Conservation (phyloP, 1,284 basidiomycete species). For the Pyrrhoderma noxium region DNA sequence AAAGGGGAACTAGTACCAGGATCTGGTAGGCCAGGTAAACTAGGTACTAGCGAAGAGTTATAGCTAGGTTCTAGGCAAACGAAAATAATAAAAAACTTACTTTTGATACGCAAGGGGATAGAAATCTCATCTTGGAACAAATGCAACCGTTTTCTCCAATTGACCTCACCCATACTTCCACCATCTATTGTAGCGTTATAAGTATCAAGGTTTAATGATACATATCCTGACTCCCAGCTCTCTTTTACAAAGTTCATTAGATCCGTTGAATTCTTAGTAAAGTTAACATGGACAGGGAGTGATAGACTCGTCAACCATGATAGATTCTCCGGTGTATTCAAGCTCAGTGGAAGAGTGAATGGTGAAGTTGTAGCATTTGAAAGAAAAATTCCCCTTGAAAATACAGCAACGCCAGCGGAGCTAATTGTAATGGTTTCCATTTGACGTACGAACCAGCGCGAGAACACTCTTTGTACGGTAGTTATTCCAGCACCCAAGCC, state of each 20-base stretch:
- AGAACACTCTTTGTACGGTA: constrained; percentile 51
- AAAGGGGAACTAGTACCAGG: constrained; percentile 45
- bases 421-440: constrained; percentile 51
- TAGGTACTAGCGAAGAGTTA: constrained; percentile 41
- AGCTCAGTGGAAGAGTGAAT: constrained; percentile 48
- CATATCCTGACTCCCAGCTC: constrained; percentile 50
- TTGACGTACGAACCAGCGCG: constrained; percentile 53
- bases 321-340: constrained; percentile 39
- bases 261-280: constrained; percentile 44
- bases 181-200: constrained; percentile 29
- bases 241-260: constrained; percentile 47
- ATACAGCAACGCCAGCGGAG: constrained; percentile 36
- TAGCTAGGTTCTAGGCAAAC: constrained; percentile 6
- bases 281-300: constrained; percentile 43
- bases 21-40: constrained; percentile 56
- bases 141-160: constrained; percentile 46
- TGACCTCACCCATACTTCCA: constrained; percentile 35
- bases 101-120: constrained; percentile 39
- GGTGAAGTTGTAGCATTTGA: constrained; percentile 36
- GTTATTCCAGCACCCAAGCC: constrained; percentile 33
- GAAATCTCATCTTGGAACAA: constrained; percentile 38
- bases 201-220: constrained; percentile 28
- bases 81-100: constrained; percentile 33
- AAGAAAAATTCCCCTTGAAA: constrained; percentile 33
- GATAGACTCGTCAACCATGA: constrained; percentile 56